A percentile compares a stretch with the other conserved stretches of the same genome.
These are phyloP conservation scores for Dispira parvispora DNA, from an alignment of 192 early-diverging fungal species.

Conservation along the genomic window DNA sequence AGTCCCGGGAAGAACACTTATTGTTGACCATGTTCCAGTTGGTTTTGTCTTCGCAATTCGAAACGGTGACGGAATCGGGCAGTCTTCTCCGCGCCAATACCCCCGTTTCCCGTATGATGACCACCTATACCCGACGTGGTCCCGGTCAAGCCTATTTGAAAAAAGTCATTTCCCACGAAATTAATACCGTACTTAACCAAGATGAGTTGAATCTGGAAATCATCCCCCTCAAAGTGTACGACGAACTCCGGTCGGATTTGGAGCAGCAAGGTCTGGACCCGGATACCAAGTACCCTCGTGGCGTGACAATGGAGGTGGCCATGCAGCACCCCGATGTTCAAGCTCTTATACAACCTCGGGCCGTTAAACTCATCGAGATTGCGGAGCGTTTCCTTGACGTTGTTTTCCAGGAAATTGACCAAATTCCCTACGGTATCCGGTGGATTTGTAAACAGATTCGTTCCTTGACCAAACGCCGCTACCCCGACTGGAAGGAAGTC, in stretches of 20 bases:
- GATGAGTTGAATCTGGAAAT: conserved; percentile 82
- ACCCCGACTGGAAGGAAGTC: conserved; percentile 73
- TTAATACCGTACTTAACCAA: conserved; percentile 62
- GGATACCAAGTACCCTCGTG: conserved; percentile 37
- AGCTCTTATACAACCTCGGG: conserved; percentile 62
- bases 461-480: conserved; percentile 80
- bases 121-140: conserved; percentile 85
- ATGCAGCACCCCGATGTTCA: conserved; percentile 67
- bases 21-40: conserved; percentile 93
- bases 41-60: conserved; percentile 84
- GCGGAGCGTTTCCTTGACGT: conserved; percentile 71
- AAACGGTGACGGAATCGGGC: conserved; percentile 74
- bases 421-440: conserved; percentile 88
- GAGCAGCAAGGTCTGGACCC: conserved; percentile 17
- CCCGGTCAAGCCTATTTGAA: conserved; percentile 89
- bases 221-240: conserved; percentile 74
- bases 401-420: conserved; percentile 63
- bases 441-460: conserved; percentile 99
- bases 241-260: conserved; percentile 23
- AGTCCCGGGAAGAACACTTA: conserved; percentile 88
- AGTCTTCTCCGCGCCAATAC: conserved; percentile 86
- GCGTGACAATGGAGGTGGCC: conserved; percentile 69
- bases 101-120: conserved; percentile 96
- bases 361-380: conserved; percentile 72
- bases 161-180: conserved; percentile 60